Percentiles rank a stretch among this genome's conserved stretches.
phyloP scores from a whole-genome alignment of 169 alveolate species.

The Theileria parva region DNA sequence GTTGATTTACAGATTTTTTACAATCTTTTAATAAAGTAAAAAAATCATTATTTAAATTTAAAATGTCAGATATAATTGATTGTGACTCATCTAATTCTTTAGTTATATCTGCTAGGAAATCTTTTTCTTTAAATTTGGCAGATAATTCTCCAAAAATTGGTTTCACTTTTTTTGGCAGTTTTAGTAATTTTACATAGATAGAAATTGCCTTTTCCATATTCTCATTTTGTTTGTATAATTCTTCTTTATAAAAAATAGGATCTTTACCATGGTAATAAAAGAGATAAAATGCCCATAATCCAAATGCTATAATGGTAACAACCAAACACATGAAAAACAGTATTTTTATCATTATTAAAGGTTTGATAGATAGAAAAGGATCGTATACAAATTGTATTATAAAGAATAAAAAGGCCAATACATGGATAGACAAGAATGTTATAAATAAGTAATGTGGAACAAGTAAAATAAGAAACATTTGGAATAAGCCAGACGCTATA shows the following conservation, averaged over 20 bases:
- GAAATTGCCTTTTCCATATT: not conserved
- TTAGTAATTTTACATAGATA: not conserved
- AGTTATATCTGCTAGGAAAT: not conserved
- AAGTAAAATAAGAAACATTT: not conserved
- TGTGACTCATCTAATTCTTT: not conserved
- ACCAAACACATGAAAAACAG: not conserved
- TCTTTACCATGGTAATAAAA: not conserved
- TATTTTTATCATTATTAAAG: not conserved
- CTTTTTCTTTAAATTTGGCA: not conserved
- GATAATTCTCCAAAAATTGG: not conserved
- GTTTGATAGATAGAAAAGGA: not conserved
- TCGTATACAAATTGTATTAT: not conserved
- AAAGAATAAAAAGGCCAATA: not conserved
- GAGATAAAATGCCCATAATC: slow-evolving; percentile 2
- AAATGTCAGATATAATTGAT: not conserved
- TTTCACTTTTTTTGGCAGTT: not conserved
- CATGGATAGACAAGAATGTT: not conserved
- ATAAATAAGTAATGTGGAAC: not conserved
- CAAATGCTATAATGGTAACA: not conserved
- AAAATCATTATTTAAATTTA: not conserved
- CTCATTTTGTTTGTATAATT: not conserved
- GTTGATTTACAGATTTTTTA: not conserved
- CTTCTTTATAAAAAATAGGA: not conserved
- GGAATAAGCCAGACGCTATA: not conserved
- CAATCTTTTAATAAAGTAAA: not conserved